A percentile compares a stretch with the other conserved stretches of the same genome.
phyloP scores from a whole-genome alignment of 2,329 filamentous ascomycete genomes.

The Cytospora chrysosperma region DNA sequence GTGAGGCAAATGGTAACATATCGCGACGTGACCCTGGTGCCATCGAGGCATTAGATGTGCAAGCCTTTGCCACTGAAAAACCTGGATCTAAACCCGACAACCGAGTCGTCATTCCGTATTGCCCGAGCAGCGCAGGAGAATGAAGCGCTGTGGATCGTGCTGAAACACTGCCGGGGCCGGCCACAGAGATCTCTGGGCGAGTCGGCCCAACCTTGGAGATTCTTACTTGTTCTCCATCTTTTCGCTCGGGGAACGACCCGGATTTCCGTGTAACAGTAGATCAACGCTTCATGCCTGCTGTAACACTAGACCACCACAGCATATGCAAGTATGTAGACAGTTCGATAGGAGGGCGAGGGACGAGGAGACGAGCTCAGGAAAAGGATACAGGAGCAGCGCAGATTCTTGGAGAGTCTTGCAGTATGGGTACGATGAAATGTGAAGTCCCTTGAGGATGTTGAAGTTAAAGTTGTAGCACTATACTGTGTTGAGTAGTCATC shows the following conservation, averaged over 20 bases:
- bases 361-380: slow-evolving; percentile 23
- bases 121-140: slow-evolving; percentile 27
- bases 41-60: background rate
- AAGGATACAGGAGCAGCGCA: slow-evolving; percentile 27
- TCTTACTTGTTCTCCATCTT: slow-evolving; percentile 27
- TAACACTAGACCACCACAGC: slow-evolving; percentile 23
- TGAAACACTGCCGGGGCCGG: slow-evolving; percentile 30
- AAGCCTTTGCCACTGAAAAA: slow-evolving; percentile 31
- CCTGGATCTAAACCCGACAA: slow-evolving; percentile 36
- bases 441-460: slow-evolving; percentile 14
- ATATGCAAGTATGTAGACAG: slow-evolving; percentile 25
- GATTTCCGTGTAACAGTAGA: slow-evolving; percentile 27
- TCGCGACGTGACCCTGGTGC: background rate
- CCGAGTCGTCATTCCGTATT: slow-evolving; percentile 34
- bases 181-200: slow-evolving; percentile 34
- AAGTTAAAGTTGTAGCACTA: slow-evolving; percentile 9
- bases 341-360: slow-evolving; percentile 6
- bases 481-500: slow-evolving; percentile 5
- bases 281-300: slow-evolving; percentile 27
- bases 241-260: slow-evolving; percentile 26
- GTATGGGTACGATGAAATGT: no score
- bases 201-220: slow-evolving; percentile 33
- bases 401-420: no score
- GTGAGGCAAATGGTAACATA: background rate
- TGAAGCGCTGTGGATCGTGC: slow-evolving; percentile 31